Percentiles rank a stretch among this genome's conserved stretches.
Evolutionary conservation across 2,329 filamentous ascomycete genomes (phyloP).

Genomic region (Didymosphaeria variabile): DNA sequence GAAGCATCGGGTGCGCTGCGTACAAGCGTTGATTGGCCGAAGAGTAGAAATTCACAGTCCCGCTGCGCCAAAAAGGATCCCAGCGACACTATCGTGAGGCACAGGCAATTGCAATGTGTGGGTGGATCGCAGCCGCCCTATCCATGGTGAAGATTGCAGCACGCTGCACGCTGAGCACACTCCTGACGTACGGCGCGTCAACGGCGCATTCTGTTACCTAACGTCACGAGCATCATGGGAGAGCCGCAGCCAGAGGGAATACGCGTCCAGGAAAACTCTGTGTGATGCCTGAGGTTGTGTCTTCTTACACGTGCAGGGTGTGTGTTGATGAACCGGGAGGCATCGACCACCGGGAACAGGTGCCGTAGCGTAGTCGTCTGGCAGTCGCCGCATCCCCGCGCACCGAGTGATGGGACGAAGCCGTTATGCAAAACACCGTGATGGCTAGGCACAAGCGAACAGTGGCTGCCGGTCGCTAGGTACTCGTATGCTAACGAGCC

Average conservation of each 20-base stretch:
- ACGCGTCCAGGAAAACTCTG: constrained; percentile 6
- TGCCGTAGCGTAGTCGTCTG: too few relatives aligned
- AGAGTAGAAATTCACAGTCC: not conserved
- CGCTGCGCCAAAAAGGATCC: not conserved
- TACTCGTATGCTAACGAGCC: not conserved
- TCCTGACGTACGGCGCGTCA: constrained; percentile 22
- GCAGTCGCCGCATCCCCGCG: too few relatives aligned
- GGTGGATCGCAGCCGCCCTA: constrained; percentile 15
- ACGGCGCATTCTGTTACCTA: constrained; percentile 35
- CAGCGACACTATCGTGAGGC: constrained; percentile 1
- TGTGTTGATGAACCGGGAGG: not conserved
- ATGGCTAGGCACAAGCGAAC: constrained; percentile 26
- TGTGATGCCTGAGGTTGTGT: not conserved
- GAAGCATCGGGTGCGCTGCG: constrained; percentile 29
- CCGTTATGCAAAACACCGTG: constrained; percentile 33
- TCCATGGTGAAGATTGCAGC: constrained; percentile 19
- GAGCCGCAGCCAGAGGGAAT: constrained; percentile 21
- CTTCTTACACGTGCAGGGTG: not conserved
- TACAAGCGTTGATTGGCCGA: constrained; percentile 31
- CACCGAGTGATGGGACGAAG: too few relatives aligned
- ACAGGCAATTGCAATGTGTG: constrained; percentile 9
- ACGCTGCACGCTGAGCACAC: constrained; percentile 29
- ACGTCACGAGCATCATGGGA: constrained; percentile 19
- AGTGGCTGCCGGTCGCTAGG: constrained; percentile 1
- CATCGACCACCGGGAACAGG: constrained; percentile 21